Percentiles rank a stretch among this genome's conserved stretches.
Conservation (phyloP, 2,329 filamentous ascomycete genomes). For the Dothideomycetidae sp. region DNA sequence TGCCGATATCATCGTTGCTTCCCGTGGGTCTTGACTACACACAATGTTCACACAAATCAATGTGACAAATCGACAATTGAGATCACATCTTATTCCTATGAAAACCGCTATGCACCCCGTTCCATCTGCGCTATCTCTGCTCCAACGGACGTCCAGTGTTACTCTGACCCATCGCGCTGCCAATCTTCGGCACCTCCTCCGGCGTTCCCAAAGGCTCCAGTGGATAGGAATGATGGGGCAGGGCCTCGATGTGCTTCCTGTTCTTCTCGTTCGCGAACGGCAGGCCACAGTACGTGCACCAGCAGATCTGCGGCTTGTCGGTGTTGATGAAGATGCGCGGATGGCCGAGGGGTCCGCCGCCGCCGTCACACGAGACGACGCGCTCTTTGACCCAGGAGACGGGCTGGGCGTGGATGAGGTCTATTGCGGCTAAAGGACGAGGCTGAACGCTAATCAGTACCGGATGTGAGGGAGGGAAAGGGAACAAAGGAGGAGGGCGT, state of each 20-base stretch:
- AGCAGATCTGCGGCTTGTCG: conserved; percentile 86
- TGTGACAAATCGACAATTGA: too few relatives aligned
- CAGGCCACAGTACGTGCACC: conserved; percentile 83
- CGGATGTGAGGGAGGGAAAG: too few relatives aligned
- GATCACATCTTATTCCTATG: too few relatives aligned
- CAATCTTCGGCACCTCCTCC: conserved; percentile 43
- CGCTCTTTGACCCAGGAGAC: conserved; percentile 80
- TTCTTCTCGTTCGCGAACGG: conserved; percentile 88
- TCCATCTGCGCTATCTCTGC: conserved; percentile 51
- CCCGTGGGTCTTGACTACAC: too few relatives aligned
- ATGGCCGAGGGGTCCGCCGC: conserved; percentile 79
- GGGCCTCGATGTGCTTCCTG: conserved; percentile 67
- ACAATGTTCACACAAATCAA: too few relatives aligned
- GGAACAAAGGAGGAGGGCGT: too few relatives aligned
- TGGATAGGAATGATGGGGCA: conserved; percentile 63
- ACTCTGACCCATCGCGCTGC: conserved; percentile 27
- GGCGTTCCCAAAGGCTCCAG: conserved; percentile 47
- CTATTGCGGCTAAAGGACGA: conserved; percentile 76
- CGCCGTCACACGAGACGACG: conserved; percentile 78
- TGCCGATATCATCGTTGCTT: too few relatives aligned
- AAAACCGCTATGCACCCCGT: too few relatives aligned
- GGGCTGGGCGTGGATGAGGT: conserved; percentile 89
- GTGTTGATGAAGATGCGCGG: conserved; percentile 94
- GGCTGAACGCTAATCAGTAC: too few relatives aligned
- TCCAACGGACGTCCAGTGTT: conserved; percentile 45